These are phyloP conservation scores for Wickerhamiella bombiphila DNA, from an alignment of 805 yeast species.

Conservation along the genomic window DNA sequence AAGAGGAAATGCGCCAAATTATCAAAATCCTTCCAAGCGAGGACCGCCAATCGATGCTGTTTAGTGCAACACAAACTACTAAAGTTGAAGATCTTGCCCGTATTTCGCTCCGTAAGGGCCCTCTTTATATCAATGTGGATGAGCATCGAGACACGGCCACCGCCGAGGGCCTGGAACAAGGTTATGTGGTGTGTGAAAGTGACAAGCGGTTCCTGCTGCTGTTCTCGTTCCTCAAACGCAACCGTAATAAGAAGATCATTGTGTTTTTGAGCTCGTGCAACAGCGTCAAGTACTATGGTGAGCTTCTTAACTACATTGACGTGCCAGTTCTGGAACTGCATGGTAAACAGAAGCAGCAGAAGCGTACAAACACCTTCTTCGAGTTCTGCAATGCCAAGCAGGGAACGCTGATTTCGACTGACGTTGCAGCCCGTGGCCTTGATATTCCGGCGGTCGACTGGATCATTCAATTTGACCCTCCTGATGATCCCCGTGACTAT, in stretches of 20 bases:
- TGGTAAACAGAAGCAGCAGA: slow-evolving; percentile 97
- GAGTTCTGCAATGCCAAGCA: slow-evolving; percentile 95
- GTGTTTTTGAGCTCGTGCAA: slow-evolving; percentile 94
- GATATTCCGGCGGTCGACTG: slow-evolving; percentile 98
- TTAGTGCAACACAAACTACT: slow-evolving; percentile 98
- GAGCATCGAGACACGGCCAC: slow-evolving; percentile 73
- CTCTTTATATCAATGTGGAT: slow-evolving; percentile 84
- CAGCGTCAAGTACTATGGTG: slow-evolving; percentile 92
- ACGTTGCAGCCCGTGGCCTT: slow-evolving; percentile 97
- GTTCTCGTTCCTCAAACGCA: slow-evolving; percentile 87
- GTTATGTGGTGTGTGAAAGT: slow-evolving; percentile 93
- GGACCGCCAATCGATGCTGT: slow-evolving; percentile 89
- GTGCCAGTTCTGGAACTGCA: slow-evolving; percentile 92
- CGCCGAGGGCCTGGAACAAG: slow-evolving; percentile 95
- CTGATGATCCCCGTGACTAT: slow-evolving; percentile 99
- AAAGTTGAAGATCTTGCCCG: slow-evolving; percentile 97
- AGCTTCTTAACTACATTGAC: slow-evolving; percentile 86
- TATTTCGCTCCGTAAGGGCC: slow-evolving; percentile 87
- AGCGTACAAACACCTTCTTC: slow-evolving; percentile 94
- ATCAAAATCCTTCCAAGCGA: slow-evolving; percentile 84
- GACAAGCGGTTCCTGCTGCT: slow-evolving; percentile 83
- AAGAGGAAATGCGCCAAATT: slow-evolving; percentile 96
- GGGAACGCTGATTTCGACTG: slow-evolving; percentile 89
- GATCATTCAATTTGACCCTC: slow-evolving; percentile 98
- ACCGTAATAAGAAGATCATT: slow-evolving; percentile 72